Evolutionary conservation across 176 grass and related monocot species (phyloP), one percentile per base, ranked within the genome.

Genomic region (Aegilops umbellulata): DNA sequence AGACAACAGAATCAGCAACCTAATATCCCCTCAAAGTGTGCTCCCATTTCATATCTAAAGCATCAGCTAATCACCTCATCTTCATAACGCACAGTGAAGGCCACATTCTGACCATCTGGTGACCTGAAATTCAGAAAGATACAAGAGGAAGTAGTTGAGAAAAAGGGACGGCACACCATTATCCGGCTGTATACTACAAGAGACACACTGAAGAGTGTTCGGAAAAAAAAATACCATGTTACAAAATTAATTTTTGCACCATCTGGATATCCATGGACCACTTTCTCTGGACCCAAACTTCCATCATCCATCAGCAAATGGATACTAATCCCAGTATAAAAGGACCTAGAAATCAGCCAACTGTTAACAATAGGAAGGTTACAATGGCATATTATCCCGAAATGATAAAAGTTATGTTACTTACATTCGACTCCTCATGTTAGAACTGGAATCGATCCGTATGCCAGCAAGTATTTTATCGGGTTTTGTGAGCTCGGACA

Each of bases 181-280:
- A 35, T 31, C 31, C 13, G 13, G 14, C 2, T 34, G 64, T 19
- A 78, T 10, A 51, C 8, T 51, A 88, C 12, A 83, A 77, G 11
- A 25, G 11, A 34, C 34, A 23, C 7, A 51, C 10, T 79, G 26
- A 57, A 67, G 25, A 78, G 87, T 60, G 69, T 22, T 60, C 0
- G 6, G 6, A 41, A 41, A 1, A 36, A 60, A 60, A 49, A 42
- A 24, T 87, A 97, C 95, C 95, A 97, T 78, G 88, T 92, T n/a
- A 97, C 92, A 83, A 91, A 97, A 85, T 97, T 97, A 76, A 97
- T 89, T 47, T 92, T 97, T 74, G 92, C 83, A 81, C 85, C 92
- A 49, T 89, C 82, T 24, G 89, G 76, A 69, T 87, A 97, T 42
- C 92, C 95, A 78, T 92, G 86, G 30, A 97, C 84, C 36, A 86